Percentiles rank a stretch among this genome's conserved stretches.
Conservation (phyloP, 371 early-diverging fungal genomes). For the Lichtheimia hyalospora region DNA sequence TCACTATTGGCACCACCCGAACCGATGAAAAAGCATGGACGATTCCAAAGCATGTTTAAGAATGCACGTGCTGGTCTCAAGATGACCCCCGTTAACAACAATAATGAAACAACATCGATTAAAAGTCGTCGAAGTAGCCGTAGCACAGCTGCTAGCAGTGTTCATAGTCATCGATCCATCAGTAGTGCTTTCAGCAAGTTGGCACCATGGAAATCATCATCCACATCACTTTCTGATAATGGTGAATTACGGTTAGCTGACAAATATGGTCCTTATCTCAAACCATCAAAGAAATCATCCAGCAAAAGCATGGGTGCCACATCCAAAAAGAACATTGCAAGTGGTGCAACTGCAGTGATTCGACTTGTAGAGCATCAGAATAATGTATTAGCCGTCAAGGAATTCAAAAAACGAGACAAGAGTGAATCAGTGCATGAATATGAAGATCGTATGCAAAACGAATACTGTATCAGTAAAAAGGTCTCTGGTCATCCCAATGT, state of each 20-base stretch:
- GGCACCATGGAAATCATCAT: neutral
- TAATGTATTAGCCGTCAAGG: constrained; percentile 48
- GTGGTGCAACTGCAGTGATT: constrained; percentile 53
- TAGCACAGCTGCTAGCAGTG: no score
- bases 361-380: constrained; percentile 64
- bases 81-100: constrained; percentile 22
- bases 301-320: constrained; percentile 37
- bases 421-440: constrained; percentile 65
- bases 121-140: no score
- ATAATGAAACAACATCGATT: neutral
- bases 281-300: constrained; percentile 10
- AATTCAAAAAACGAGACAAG: constrained; percentile 57
- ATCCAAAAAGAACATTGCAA: constrained; percentile 40
- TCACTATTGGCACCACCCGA: constrained; percentile 13
- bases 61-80: constrained; percentile 14
- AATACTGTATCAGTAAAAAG: constrained; percentile 71
- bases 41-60: constrained; percentile 6
- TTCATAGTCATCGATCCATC: neutral
- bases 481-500: constrained; percentile 67
- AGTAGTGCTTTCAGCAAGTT: no score
- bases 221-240: constrained; percentile 1
- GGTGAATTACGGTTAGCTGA: constrained; percentile 9
- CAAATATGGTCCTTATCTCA: constrained; percentile 44
- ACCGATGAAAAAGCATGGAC: constrained; percentile 42
- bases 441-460: constrained; percentile 65